Evolutionary conservation across 257 asterid species (phyloP), one percentile per base, ranked within the genome.

Genomic region (Solanum pimpinellifolium): DNA sequence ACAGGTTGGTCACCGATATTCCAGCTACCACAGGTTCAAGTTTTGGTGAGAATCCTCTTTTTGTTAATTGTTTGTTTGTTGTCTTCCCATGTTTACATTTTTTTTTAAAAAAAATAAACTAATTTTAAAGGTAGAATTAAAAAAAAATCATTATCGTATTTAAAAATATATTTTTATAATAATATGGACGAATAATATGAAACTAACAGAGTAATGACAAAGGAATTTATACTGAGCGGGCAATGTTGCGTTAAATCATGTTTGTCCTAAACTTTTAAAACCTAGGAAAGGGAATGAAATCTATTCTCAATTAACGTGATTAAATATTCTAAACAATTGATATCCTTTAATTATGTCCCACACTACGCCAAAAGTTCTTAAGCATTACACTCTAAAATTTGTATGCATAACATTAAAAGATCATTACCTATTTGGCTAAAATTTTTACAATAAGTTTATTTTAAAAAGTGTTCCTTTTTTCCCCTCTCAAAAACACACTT

Each of bases 1-100:
- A 27, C 84, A 80, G 98, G 98, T 76, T 95, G 92, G 98, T 95
- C 83, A 95, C 97, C 33, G 97, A 95, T 90, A 95, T 95, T 89
- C 98, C 98, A 33, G 98, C 92, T 47, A 93, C 98, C 3, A 95
- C 98, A 15, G 95, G 94, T 65, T 91, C 89, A 81, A 87, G 89
- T 56, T 95, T 95, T 83, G 97, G 98, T 95, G 80, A 88, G 93
- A 90, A 16, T 27, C 33, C 66, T 31, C 46, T 33, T 4, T 41
- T 13, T 23, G 12, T 23, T 74, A 14, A 15, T 59, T 72, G 20
- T 65, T 31, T 31, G 42, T 70, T 31, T 70, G 23, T 21, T 8
- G 42, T 70, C 42, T 70, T 70, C 12, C 47, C 47, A 18, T 20
- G 13, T 49, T 49, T 6, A 49, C 60, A 49, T 15, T 49, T 49